Percentiles rank a stretch among this genome's conserved stretches.
These are phyloP conservation scores for Pythium vanterpoolii DNA, from an alignment of 352 stramenopile genomes.

Conservation along the genomic window DNA sequence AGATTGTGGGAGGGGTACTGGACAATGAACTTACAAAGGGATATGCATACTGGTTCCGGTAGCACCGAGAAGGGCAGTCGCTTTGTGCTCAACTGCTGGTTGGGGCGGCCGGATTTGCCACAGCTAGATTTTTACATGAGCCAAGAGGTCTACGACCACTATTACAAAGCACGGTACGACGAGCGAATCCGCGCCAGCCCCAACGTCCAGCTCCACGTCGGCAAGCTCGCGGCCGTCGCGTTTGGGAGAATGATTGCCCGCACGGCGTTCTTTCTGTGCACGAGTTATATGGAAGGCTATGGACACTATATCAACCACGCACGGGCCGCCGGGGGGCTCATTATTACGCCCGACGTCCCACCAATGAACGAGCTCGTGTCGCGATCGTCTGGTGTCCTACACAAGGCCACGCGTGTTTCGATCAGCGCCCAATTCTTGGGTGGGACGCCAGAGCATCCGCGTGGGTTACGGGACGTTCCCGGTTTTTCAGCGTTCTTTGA, in stretches of 20 bases:
- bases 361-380: conserved; percentile 72
- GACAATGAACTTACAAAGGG: neutral
- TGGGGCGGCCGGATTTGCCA: conserved; percentile 44
- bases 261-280: conserved; percentile 52
- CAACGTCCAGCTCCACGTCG: conserved; percentile 38
- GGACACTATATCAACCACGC: conserved; percentile 76
- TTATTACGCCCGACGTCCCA: conserved; percentile 50
- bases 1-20: neutral
- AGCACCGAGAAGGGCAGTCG: conserved; percentile 52
- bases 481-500: conserved; percentile 40
- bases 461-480: conserved; percentile 30
- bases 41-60: neutral
- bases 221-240: conserved; percentile 27
- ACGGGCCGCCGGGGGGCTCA: conserved; percentile 36
- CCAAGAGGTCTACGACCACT: conserved; percentile 27
- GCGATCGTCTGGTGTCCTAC: conserved; percentile 37
- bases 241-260: conserved; percentile 58
- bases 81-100: conserved; percentile 55
- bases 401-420: conserved; percentile 28
- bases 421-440: conserved; percentile 49
- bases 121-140: conserved; percentile 49
- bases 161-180: conserved; percentile 7
- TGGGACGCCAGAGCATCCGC: conserved; percentile 27
- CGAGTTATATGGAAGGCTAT: conserved; percentile 58
- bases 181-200: conserved; percentile 11